These are phyloP conservation scores for Wallacemonas sp. DNA, from an alignment of 208 protist species.

Conservation along the genomic window DNA sequence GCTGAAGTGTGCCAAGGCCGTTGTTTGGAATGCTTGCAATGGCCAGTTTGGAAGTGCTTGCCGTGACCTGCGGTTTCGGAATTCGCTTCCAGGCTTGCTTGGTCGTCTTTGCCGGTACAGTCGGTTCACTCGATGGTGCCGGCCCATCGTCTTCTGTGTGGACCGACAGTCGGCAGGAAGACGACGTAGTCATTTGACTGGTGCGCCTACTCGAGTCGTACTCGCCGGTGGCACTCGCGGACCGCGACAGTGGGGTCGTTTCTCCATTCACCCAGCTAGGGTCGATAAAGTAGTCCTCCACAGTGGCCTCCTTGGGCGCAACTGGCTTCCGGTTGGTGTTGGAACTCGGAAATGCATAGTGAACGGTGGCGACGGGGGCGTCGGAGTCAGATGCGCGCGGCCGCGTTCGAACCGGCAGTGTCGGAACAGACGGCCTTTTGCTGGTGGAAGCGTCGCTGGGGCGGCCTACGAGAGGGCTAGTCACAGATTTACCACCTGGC, in stretches of 20 bases:
- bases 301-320: not conserved
- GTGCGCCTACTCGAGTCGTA: not conserved
- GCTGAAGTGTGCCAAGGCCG: not conserved
- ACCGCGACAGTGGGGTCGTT: not conserved
- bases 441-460: not conserved
- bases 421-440: not conserved
- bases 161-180: constrained; percentile 2
- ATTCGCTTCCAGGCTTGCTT: constrained; percentile 8
- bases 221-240: not conserved
- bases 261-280: constrained; percentile 6
- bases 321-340: not conserved
- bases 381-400: not conserved
- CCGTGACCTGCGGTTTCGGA: constrained; percentile 2
- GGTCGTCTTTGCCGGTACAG: not conserved
- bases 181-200: not conserved
- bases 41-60: constrained; percentile 8
- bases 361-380: not conserved
- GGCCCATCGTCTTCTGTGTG: not conserved
- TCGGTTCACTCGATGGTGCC: not conserved
- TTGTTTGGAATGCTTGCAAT: not conserved
- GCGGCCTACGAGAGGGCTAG: not conserved
- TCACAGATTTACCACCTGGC: not conserved
- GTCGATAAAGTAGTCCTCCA: constrained; percentile 7
- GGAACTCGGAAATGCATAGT: constrained; percentile 1
- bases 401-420: not conserved